Percentiles rank a stretch among this genome's conserved stretches.
Evolutionary conservation across 2,329 filamentous ascomycete genomes (phyloP).

Genomic region (Penicillium sp.): DNA sequence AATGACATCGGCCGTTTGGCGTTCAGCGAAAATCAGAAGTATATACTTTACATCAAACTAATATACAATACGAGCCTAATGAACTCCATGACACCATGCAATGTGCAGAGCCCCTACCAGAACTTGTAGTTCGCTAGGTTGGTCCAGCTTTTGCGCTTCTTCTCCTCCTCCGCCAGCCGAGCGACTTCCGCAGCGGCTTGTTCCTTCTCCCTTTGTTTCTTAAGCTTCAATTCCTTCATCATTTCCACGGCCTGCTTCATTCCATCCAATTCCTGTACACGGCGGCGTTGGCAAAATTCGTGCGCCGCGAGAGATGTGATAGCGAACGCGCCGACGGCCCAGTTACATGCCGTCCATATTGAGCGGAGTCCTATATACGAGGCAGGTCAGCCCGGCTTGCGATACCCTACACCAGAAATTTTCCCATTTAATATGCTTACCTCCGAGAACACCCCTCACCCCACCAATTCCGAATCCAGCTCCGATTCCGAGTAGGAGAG

Average conservation of each 20-base stretch:
- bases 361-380: constrained; percentile 51
- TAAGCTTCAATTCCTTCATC: constrained; percentile 72
- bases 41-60: constrained; percentile 31
- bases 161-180: constrained; percentile 45
- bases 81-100: constrained; percentile 40
- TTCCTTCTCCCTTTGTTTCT: constrained; percentile 61
- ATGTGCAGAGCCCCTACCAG: constrained; percentile 43
- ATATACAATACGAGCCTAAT: constrained; percentile 29
- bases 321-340: constrained; percentile 80
- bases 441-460: constrained; percentile 73
- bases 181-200: constrained; percentile 43
- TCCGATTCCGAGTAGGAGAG: constrained; percentile 81
- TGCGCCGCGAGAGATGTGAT: constrained; percentile 73
- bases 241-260: constrained; percentile 87
- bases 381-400: neutral
- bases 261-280: constrained; percentile 75
- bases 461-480: constrained; percentile 77
- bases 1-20: constrained; percentile 17
- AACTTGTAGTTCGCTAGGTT: constrained; percentile 53
- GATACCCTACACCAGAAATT: neutral
- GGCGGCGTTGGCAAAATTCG: constrained; percentile 80
- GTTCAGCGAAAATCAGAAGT: constrained; percentile 22
- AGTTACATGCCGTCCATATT: constrained; percentile 74
- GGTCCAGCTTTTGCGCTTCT: constrained; percentile 48
- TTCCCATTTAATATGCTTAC: constrained; percentile 49